Evolutionary conservation across 2,329 filamentous ascomycete genomes (phyloP), one percentile per base, ranked within the genome.

Genomic region (Alternaria gaisen): DNA sequence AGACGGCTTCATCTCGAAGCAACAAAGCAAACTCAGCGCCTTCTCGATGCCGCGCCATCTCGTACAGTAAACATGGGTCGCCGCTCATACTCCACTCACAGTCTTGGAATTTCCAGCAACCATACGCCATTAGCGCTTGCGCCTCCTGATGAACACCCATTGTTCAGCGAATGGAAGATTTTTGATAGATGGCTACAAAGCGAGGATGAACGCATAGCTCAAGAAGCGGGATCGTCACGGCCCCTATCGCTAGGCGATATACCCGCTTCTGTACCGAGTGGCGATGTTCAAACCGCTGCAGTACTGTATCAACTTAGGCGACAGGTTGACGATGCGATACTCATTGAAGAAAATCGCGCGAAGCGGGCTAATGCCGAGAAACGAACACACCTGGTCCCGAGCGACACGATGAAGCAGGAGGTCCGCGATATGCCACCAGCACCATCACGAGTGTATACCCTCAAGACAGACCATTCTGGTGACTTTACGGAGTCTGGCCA

Each of bases 141-240:
- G 1, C 60, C 68, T 10, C 64, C 71, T 8, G 73, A 72, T 10
- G 74, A 76, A 32, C 71, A 75, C 38, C 68, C 71, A 18, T 50
- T 76, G 10, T 75, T 72, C 53, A 71, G 67, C 51, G 74, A 76
- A 43, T 77, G 72, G 72, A 63, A 64, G 9, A 64, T 74, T 2
- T 75, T 76, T 54, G 70, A 69, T 52, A 67, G 69, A 5, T 72
- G 69, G 68, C 44, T 76, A 14, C 72, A 70, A 53, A 67, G 56
- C 16, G 71, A 74, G 54, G 72, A 76, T 38, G 71, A 75, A 10
- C 68, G 72, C 38, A 54, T 72, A 9, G 69, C 63, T 16, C 56
- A 63, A 42, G 68, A 75, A 53, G 61, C 61, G 26, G 61, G 63
- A 14, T 56, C 65, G 20, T 28, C 58, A 3, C 61, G 67, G 26